These are phyloP conservation scores for Neoboletus subvelutipes DNA, from an alignment of 768 basidiomycete genomes.

Conservation along the genomic window DNA sequence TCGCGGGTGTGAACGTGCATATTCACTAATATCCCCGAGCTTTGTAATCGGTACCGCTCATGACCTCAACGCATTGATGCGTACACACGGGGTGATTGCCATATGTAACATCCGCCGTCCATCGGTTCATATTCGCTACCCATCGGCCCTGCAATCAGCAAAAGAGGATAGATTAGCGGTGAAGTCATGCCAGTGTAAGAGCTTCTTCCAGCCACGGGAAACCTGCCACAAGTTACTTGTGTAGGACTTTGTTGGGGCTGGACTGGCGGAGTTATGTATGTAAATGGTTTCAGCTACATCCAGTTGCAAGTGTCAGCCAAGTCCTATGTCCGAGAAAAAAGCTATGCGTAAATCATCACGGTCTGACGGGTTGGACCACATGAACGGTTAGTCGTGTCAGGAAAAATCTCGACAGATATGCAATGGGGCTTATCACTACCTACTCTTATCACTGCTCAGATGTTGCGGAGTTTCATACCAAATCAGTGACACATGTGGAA, in stretches of 20 bases:
- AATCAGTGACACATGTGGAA: neutral
- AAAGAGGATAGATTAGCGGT: neutral
- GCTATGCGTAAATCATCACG: constrained; percentile 1
- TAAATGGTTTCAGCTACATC: neutral
- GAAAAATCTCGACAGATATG: neutral
- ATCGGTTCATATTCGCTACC: constrained; percentile 5
- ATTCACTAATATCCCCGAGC: neutral
- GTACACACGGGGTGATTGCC: constrained; percentile 2
- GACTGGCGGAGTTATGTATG: neutral
- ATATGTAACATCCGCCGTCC: neutral
- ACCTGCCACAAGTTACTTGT: neutral
- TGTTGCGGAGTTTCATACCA: neutral
- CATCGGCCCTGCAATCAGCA: neutral
- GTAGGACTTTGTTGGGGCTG: neutral
- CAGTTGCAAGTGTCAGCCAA: neutral
- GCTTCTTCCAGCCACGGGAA: neutral
- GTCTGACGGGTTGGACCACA: neutral
- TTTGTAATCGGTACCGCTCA: constrained; percentile 11
- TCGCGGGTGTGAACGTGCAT: constrained; percentile 6
- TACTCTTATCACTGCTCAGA: neutral
- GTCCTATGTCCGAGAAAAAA: neutral
- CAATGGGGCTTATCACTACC: neutral
- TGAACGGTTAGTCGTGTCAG: neutral
- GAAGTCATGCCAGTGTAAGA: neutral
- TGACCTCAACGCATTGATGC: neutral